Conservation (phyloP, 306 rosid genomes). For the Benincasa hispida region DNA sequence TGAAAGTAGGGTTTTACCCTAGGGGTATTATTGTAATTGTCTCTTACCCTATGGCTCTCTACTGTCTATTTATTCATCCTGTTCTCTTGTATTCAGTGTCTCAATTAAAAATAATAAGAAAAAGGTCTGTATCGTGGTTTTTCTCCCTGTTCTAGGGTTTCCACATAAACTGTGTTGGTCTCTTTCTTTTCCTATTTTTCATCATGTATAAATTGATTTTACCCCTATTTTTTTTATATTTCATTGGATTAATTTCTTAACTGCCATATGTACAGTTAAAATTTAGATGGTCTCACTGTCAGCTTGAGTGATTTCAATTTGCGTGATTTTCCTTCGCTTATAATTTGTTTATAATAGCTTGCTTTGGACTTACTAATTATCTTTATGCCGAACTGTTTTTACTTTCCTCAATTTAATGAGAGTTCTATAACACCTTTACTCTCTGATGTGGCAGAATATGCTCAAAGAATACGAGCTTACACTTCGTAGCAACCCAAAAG, state of each 20-base stretch:
- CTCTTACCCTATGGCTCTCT: too few relatives aligned
- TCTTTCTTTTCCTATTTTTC: too few relatives aligned
- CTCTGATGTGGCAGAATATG: constrained; percentile 45
- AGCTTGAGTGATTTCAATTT: neutral
- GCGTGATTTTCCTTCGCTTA: neutral
- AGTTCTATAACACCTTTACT: constrained; percentile 6
- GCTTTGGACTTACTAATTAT: neutral
- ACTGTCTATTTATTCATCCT: too few relatives aligned
- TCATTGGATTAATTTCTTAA: neutral
- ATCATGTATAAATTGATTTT: too few relatives aligned
- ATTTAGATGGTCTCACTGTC: neutral
- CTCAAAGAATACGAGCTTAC: constrained; percentile 60
- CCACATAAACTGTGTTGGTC: too few relatives aligned
- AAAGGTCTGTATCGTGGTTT: too few relatives aligned
- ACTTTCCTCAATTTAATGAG: neutral
- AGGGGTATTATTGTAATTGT: too few relatives aligned
- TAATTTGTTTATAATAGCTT: neutral
- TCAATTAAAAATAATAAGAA: too few relatives aligned
- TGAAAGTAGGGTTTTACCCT: too few relatives aligned
- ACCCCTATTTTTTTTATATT: neutral
- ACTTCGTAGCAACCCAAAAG: constrained; percentile 59
- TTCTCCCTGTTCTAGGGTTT: too few relatives aligned
- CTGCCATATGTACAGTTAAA: neutral
- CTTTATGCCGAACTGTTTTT: neutral
- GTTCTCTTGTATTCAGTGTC: too few relatives aligned